Evolutionary conservation across 2,329 filamentous ascomycete species (phyloP), one percentile per base, ranked within the genome.

Genomic region (Immersiporthe knoxdaviesiana): DNA sequence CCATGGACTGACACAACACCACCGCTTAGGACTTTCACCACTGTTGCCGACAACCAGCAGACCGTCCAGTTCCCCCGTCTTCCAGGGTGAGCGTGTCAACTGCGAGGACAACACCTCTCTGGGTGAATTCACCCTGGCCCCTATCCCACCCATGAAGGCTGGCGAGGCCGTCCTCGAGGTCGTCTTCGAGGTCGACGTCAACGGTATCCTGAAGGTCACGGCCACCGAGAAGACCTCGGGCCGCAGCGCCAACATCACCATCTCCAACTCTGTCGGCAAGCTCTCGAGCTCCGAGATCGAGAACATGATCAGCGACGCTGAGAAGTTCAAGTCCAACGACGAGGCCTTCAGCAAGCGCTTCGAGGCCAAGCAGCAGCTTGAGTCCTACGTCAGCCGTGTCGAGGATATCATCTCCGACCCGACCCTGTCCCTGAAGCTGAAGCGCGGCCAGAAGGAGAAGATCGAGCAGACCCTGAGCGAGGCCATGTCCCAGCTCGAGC

Each of bases 291-390:
- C 84, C 72, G 96, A 99, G 86, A 99, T 99, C 74, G 96, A 99
- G 88, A 94, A 90, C 86, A 98, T 98, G 95, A 93, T 99, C 82
- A 92, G 85, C 81, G 92, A 99, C 77, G 96, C 96, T 78, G 94
- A 95, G 86, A 97, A 97, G 85, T 99, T 97, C 92, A 99, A 99
- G 93, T 88, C 85, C 84, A 94, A 89, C 84, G 96, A 99, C 77
- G 95, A 98, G 84, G 95, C 94, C 73, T 99, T 98, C 90, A 97
- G 91, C 90, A 98, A 98, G 93, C 92, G 92, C 82, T 97, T 98
- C 83, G 96, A 99, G 90, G 92, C 96, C 73, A 94, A 97, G 87
- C 96, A 99, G 87, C 94, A 97, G 86, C 92, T 99, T 75, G 96
- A 99, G 89, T 95, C 93, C 65, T 99, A 99, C 90, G 97, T 99